A percentile compares a stretch with the other conserved stretches of the same genome.
These are phyloP conservation scores for Basidiobolus meristosporus DNA, from an alignment of 371 early-diverging fungal genomes.

Conservation along the genomic window DNA sequence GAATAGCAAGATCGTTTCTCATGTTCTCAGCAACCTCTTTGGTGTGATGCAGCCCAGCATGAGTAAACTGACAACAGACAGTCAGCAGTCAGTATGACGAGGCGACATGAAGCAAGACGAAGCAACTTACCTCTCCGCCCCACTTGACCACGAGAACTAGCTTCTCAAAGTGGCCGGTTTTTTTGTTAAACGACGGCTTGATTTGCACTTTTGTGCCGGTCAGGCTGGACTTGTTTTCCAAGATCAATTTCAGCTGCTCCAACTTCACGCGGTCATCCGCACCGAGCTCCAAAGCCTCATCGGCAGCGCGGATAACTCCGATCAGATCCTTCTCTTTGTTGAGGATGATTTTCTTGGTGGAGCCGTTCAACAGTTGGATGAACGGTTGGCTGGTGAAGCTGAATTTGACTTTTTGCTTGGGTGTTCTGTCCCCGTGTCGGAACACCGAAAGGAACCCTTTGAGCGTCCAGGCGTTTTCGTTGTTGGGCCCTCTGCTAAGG, in stretches of 20 bases:
- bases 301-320: conserved; percentile 39
- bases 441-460: conserved; percentile 85
- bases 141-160: conserved; percentile 88
- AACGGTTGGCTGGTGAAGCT: no score
- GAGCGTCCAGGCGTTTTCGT: conserved; percentile 76
- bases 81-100: no score
- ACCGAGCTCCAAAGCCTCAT: conserved; percentile 23
- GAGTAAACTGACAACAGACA: conserved; percentile 52
- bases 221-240: conserved; percentile 56
- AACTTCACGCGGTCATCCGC: conserved; percentile 33
- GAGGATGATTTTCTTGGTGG: conserved; percentile 61
- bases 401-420: conserved; percentile 91
- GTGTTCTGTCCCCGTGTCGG: conserved; percentile 92
- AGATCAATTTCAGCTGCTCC: conserved; percentile 43
- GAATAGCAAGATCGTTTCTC: conserved; percentile 74
- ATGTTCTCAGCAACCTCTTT: conserved; percentile 83
- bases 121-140: conserved; percentile 64
- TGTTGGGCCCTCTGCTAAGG: conserved; percentile 34
- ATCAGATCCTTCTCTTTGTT: conserved; percentile 51
- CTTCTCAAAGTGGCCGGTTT: conserved; percentile 35
- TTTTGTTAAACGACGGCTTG: conserved; percentile 53
- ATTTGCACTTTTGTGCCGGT: conserved; percentile 88
- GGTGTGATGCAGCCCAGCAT: conserved; percentile 82
- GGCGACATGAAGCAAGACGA: no score
- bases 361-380: conserved; percentile 37